Conservation (phyloP, 108 stramenopile species). For the Pseudonitzschia delicatissima region DNA sequence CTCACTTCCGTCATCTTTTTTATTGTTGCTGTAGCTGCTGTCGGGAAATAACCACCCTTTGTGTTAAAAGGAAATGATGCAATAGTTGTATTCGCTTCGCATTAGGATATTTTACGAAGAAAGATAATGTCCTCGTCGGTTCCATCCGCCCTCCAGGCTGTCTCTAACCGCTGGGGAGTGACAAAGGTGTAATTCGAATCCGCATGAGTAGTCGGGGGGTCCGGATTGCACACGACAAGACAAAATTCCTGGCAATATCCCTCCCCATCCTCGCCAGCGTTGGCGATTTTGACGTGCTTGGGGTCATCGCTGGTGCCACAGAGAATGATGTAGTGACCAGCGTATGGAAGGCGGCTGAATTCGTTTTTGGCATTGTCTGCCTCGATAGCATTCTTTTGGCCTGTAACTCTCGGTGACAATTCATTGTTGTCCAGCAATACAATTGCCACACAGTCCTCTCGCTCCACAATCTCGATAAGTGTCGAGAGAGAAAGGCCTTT, state of each 20-base stretch:
- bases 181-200: conserved; percentile 31
- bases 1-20: too few relatives aligned
- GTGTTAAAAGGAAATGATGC: too few relatives aligned
- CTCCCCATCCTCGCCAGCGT: too few relatives aligned
- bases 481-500: conserved; percentile 19
- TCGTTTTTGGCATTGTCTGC: background rate
- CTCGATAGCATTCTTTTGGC: background rate
- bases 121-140: conserved; percentile 82
- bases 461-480: conserved; percentile 49
- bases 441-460: conserved; percentile 58
- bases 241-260: conserved; percentile 1
- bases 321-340: conserved; percentile 73
- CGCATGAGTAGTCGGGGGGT: conserved; percentile 19
- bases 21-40: too few relatives aligned
- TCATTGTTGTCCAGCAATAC: conserved; percentile 64
- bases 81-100: too few relatives aligned
- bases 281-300: conserved; percentile 20
- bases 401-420: too few relatives aligned
- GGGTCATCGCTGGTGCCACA: conserved; percentile 52
- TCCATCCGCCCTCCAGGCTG: conserved; percentile 65
- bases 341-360: conserved; percentile 29
- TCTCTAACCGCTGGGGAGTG: conserved; percentile 45
- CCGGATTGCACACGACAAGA: conserved; percentile 26
- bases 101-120: conserved; percentile 18
- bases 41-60: too few relatives aligned